phyloP scores from a whole-genome alignment of 352 stramenopile genomes.

The Pythium scleroteichum region DNA sequence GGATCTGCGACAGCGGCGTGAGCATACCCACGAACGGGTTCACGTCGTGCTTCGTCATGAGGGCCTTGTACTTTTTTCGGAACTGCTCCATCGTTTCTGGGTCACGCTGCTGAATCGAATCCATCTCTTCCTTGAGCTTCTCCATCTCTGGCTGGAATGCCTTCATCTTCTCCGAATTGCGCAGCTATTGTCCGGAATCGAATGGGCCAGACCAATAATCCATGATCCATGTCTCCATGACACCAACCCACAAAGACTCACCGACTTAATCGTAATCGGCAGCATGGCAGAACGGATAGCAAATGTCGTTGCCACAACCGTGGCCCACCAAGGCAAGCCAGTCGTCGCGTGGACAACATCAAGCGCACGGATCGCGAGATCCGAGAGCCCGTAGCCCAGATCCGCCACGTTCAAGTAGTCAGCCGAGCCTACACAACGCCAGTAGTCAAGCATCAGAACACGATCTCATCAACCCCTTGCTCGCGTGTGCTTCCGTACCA shows the following conservation, averaged over 20 bases:
- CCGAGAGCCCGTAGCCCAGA: constrained; percentile 69
- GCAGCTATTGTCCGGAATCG: constrained; percentile 41
- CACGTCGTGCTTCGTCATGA: constrained; percentile 85
- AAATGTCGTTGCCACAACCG: constrained; percentile 83
- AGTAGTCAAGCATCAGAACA: background rate
- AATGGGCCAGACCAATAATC: background rate
- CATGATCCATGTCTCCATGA: too few relatives aligned
- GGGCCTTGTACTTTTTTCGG: constrained; percentile 68
- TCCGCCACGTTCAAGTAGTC: constrained; percentile 61
- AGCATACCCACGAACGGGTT: constrained; percentile 76
- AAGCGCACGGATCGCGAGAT: constrained; percentile 73
- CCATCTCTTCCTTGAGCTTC: constrained; percentile 74
- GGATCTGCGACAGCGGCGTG: constrained; percentile 71
- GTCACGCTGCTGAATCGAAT: constrained; percentile 44
- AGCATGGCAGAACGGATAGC: constrained; percentile 71
- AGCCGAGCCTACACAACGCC: constrained; percentile 34
- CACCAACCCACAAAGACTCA: constrained; percentile 29
- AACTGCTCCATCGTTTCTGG: constrained; percentile 59
- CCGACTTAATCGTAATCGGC: constrained; percentile 77
- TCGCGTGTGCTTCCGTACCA: constrained; percentile 16
- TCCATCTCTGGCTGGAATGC: constrained; percentile 82
- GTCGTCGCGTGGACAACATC: constrained; percentile 78
- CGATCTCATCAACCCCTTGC: too few relatives aligned
- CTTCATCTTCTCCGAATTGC: constrained; percentile 87
- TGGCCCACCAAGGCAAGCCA: constrained; percentile 87